phyloP scores from a whole-genome alignment of 306 rosid species.

The Casuarina glauca region DNA sequence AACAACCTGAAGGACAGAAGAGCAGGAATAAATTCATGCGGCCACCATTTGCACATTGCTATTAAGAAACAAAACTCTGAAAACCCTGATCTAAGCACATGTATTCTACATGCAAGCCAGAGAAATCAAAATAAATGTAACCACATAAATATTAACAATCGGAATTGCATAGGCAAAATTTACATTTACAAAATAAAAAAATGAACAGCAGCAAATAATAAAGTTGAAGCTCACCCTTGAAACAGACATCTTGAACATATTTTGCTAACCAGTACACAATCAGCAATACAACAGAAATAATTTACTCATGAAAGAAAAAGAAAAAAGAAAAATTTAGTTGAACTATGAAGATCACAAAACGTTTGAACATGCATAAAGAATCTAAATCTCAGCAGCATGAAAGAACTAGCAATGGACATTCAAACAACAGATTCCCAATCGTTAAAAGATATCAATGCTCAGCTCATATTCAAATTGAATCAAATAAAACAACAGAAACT shows the following conservation, averaged over 20 bases:
- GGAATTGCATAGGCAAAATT: neutral
- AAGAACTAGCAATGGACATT: conserved; percentile 14
- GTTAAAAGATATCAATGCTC: conserved; percentile 20
- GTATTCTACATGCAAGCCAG: neutral
- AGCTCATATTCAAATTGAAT: conserved; percentile 16
- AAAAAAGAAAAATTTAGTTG: conserved; percentile 5
- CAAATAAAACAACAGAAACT: conserved; percentile 14
- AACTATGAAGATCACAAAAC: conserved; percentile 1
- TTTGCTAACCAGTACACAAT: neutral
- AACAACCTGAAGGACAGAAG: conserved; percentile 72
- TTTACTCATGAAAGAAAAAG: neutral
- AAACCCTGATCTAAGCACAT: conserved; percentile 17
- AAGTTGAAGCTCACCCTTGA: neutral
- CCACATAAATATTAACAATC: neutral
- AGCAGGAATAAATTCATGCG: conserved; percentile 27
- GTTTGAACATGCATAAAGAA: conserved; percentile 1
- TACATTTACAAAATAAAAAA: neutral
- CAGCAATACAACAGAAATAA: neutral
- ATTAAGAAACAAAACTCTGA: conserved; percentile 18
- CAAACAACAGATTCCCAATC: neutral
- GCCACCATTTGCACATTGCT: conserved; percentile 19
- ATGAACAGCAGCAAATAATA: neutral
- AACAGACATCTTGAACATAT: neutral
- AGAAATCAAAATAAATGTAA: conserved; percentile 10
- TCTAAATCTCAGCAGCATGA: conserved; percentile 6